Evolutionary conservation across 148 eudicot genomes (phyloP), one percentile per base, ranked within the genome.

Genomic region (Cornus florida): DNA sequence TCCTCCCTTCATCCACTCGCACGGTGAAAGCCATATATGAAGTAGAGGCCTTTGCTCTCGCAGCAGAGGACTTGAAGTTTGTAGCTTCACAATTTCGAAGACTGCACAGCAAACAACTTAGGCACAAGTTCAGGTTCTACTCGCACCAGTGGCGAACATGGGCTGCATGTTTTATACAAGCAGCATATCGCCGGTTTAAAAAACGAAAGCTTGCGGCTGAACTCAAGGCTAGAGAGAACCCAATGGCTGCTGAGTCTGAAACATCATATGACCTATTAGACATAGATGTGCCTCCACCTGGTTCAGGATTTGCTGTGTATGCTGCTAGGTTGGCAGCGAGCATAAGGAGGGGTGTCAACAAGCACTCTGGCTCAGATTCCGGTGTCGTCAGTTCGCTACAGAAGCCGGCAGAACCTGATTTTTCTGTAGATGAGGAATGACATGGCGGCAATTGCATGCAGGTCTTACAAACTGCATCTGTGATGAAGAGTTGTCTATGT

Each of bases 401-500:
- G 81, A 94, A 94, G 87, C 98, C 98, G 28, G 85, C 84, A 23
- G 98, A 94, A 66, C 98, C 97, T 16, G 94, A 94, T 85, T 94
- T 94, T 81, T 91, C 98, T 20, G 86, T 90, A 23, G 94, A 89
- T 13, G 95, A 91, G 65, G 93, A 85, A 32, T 86, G 85, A 84
- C 68, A 32, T 12, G n/a, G 10, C 38, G 13, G 23, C 16, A 53
- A 53, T 13, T 2, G 19, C 59, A 53, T 13, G 12, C 17, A 13
- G 59, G 17, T 5, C 62, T 20, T 20, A 20, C 66, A 17, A 62
- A 17, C 17, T 53, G 23, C 9, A 4, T 17, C 62, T 19, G 23
- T 62, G 23, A 20, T 13, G 0, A 24, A 10, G 19, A 57, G 66
- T 62, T 62, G 22, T 62, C 2, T 17, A 62, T 62, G 23, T 62